A percentile compares a stretch with the other conserved stretches of the same genome.
These are phyloP conservation scores for Bruguiera gymnorhiza DNA, from an alignment of 345 rosid genomes.

Conservation along the genomic window DNA sequence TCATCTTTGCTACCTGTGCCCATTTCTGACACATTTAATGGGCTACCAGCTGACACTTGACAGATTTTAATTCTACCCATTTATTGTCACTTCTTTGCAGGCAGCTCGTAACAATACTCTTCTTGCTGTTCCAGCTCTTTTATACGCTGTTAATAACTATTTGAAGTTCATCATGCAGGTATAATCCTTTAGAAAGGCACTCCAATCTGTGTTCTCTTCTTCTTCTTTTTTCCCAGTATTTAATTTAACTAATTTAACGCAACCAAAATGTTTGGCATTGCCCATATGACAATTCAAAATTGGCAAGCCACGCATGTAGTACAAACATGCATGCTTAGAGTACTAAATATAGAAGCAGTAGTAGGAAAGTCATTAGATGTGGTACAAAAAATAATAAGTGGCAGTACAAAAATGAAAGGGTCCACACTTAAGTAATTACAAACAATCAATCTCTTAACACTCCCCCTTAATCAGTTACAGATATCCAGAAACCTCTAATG, in stretches of 20 bases:
- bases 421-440: too few relatives aligned
- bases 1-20: neutral
- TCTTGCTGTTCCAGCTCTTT: conserved; percentile 90
- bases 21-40: neutral
- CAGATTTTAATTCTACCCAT: conserved; percentile 11
- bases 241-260: neutral
- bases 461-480: too few relatives aligned
- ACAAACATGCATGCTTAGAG: too few relatives aligned
- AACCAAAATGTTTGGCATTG: too few relatives aligned
- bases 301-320: too few relatives aligned
- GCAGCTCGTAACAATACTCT: conserved; percentile 92
- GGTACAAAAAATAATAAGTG: too few relatives aligned
- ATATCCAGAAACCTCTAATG: neutral
- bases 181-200: conserved; percentile 2
- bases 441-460: too few relatives aligned
- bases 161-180: conserved; percentile 99
- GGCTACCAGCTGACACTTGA: neutral
- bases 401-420: too few relatives aligned
- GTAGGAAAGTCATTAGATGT: too few relatives aligned
- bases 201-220: neutral
- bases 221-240: neutral
- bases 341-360: too few relatives aligned
- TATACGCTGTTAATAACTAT: conserved; percentile 91
- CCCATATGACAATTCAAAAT: too few relatives aligned
- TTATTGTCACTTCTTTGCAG: conserved; percentile 42